These are phyloP conservation scores for Globisporangium cederbergense DNA, from an alignment of 352 stramenopile species.

Conservation along the genomic window DNA sequence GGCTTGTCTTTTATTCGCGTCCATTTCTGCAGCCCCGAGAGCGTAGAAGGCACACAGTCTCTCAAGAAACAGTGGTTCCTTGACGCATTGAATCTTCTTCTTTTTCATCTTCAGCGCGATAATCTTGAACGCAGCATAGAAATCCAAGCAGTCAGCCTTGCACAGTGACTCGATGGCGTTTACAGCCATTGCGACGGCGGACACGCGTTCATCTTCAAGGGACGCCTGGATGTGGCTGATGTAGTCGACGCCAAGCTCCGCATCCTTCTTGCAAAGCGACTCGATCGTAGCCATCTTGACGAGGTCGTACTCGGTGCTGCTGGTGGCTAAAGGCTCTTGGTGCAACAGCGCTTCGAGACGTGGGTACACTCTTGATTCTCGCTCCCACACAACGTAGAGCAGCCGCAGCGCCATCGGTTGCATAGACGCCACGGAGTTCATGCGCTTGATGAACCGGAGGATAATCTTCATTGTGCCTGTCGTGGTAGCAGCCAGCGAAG, in stretches of 20 bases:
- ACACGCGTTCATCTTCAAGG: constrained; percentile 48
- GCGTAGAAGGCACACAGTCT: constrained; percentile 54
- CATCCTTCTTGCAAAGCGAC: constrained; percentile 52
- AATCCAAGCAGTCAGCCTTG: constrained; percentile 63
- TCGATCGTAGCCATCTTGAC: constrained; percentile 65
- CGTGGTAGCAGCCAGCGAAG: constrained; percentile 39
- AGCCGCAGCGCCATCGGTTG: constrained; percentile 49
- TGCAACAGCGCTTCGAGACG: constrained; percentile 50
- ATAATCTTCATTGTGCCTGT: constrained; percentile 77
- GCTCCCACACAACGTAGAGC: constrained; percentile 57
- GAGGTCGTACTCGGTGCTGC: constrained; percentile 32
- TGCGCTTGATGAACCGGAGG: constrained; percentile 62
- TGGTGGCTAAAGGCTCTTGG: constrained; percentile 25
- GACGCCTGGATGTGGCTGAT: constrained; percentile 54
- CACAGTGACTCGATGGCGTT: constrained; percentile 58
- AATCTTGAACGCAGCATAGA: constrained; percentile 75
- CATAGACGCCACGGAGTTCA: constrained; percentile 32
- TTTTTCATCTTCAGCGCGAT: constrained; percentile 66
- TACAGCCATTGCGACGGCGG: constrained; percentile 60
- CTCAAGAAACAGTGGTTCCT: constrained; percentile 51
- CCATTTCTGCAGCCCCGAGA: constrained; percentile 33
- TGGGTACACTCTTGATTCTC: constrained; percentile 66
- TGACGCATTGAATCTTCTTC: constrained; percentile 46
- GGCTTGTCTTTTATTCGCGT: constrained; percentile 38
- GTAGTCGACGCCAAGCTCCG: constrained; percentile 67